Evolutionary conservation across 1,139 yeast genomes (phyloP).

Genomic region (Taphrina deformans): DNA sequence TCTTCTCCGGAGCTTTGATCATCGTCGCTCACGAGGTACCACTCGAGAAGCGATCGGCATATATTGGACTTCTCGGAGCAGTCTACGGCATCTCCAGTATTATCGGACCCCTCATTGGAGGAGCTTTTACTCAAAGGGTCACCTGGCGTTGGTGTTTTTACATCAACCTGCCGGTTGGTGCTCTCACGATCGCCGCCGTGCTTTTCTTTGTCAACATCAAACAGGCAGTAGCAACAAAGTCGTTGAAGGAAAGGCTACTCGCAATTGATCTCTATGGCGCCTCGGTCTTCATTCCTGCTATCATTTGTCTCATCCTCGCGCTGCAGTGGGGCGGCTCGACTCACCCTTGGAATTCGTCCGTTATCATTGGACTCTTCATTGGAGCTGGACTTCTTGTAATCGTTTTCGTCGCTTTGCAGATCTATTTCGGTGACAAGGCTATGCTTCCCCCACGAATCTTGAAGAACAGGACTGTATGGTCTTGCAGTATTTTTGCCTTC

Average conservation of each 20-base stretch:
- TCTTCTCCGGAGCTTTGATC: constrained; percentile 60
- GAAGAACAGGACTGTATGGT: constrained; percentile 46
- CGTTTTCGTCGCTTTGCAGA: constrained; percentile 54
- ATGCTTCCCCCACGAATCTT: constrained; percentile 53
- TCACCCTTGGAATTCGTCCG: constrained; percentile 56
- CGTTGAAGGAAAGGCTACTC: constrained; percentile 47
- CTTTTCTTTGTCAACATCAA: constrained; percentile 60
- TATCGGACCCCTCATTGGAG: constrained; percentile 68
- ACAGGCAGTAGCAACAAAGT: constrained; percentile 48
- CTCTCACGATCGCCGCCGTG: constrained; percentile 53
- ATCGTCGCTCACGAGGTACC: constrained; percentile 64
- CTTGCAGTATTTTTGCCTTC: constrained; percentile 49
- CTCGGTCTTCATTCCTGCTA: constrained; percentile 49
- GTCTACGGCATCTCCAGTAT: constrained; percentile 50
- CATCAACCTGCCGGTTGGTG: constrained; percentile 69
- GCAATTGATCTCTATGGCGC: constrained; percentile 56
- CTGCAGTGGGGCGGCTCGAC: constrained; percentile 55
- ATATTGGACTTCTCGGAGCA: constrained; percentile 50
- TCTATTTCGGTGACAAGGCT: constrained; percentile 51
- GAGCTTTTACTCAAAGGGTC: constrained; percentile 54
- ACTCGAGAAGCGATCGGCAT: constrained; percentile 56
- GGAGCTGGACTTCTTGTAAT: constrained; percentile 54
- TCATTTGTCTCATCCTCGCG: constrained; percentile 53
- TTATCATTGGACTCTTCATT: constrained; percentile 57
- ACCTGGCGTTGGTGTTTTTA: constrained; percentile 82